These are phyloP conservation scores for Leucosporidium scottii DNA, from an alignment of 768 basidiomycete genomes.

Conservation along the genomic window DNA sequence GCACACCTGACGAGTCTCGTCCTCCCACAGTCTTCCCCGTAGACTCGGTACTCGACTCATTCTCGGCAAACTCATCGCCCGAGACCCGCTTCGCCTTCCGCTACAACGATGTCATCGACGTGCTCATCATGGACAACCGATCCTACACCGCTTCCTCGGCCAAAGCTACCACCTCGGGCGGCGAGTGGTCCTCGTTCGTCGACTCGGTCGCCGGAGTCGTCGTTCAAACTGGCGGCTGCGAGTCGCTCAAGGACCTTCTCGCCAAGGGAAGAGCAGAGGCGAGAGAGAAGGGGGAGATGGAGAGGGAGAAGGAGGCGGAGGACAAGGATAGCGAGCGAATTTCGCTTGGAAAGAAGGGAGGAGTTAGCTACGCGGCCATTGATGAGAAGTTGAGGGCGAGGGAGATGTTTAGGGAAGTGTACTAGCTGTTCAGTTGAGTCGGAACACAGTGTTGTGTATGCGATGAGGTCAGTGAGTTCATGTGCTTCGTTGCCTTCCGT, in stretches of 20 bases:
- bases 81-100: constrained; percentile 21
- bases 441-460: neutral
- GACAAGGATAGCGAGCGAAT: no score
- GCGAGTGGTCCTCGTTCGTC: constrained; percentile 17
- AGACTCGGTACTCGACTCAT: constrained; percentile 16
- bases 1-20: neutral
- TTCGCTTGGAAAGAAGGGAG: neutral
- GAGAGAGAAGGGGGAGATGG: neutral
- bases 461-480: no score
- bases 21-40: constrained; percentile 14
- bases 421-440: neutral
- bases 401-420: neutral
- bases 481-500: no score
- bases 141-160: constrained; percentile 5
- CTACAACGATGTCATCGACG: constrained; percentile 16
- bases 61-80: constrained; percentile 19
- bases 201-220: constrained; percentile 10
- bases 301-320: neutral
- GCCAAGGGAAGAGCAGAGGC: neutral
- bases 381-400: neutral
- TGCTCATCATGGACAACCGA: constrained; percentile 20
- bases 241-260: constrained; percentile 1
- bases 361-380: neutral
- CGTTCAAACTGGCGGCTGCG: neutral
- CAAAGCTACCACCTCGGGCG: constrained; percentile 1